Conservation (phyloP, 2,329 filamentous ascomycete species). For the Colletotrichum chlorophyti region DNA sequence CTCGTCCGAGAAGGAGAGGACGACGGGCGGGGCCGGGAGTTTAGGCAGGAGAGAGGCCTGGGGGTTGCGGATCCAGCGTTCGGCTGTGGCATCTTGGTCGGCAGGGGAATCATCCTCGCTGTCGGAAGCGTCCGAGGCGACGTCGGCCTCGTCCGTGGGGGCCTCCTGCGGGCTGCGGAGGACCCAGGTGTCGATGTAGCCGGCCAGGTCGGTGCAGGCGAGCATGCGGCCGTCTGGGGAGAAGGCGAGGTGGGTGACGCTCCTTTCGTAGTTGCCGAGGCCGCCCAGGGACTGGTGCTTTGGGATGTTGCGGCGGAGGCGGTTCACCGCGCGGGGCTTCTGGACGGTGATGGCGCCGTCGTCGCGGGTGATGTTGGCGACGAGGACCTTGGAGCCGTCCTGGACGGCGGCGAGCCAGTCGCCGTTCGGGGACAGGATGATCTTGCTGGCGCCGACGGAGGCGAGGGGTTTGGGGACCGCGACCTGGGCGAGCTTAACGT, state of each 20-base stretch:
- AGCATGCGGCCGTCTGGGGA: slow-evolving; percentile 82
- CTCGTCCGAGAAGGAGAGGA: slow-evolving; percentile 71
- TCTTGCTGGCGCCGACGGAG: slow-evolving; percentile 69
- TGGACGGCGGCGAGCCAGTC: slow-evolving; percentile 73
- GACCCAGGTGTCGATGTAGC: slow-evolving; percentile 87
- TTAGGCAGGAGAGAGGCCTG: slow-evolving; percentile 73
- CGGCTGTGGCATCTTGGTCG: slow-evolving; percentile 50
- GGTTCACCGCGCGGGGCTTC: slow-evolving; percentile 52
- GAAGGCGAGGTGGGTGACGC: slow-evolving; percentile 77
- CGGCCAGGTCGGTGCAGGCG: slow-evolving; percentile 80
- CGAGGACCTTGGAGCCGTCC: slow-evolving; percentile 63
- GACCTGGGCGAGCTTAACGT: slow-evolving; percentile 75
- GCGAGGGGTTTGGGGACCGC: slow-evolving; percentile 65
- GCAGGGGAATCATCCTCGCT: slow-evolving; percentile 39
- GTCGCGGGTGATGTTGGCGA: slow-evolving; percentile 51
- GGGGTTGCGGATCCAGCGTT: slow-evolving; percentile 80
- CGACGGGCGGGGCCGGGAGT: slow-evolving; percentile 67
- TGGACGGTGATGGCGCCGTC: slow-evolving; percentile 30
- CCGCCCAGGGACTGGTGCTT: slow-evolving; percentile 67
- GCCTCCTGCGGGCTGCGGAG: slow-evolving; percentile 56
- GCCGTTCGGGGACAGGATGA: slow-evolving; percentile 74
- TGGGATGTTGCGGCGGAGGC: slow-evolving; percentile 60
- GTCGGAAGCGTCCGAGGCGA: slow-evolving; percentile 33
- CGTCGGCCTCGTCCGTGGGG: slow-evolving; percentile 36
- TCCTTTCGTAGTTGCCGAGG: slow-evolving; percentile 78